Percentiles rank a stretch among this genome's conserved stretches.
phyloP scores from a whole-genome alignment of 2,329 filamentous ascomycete genomes.

The Akanthomyces muscarius region DNA sequence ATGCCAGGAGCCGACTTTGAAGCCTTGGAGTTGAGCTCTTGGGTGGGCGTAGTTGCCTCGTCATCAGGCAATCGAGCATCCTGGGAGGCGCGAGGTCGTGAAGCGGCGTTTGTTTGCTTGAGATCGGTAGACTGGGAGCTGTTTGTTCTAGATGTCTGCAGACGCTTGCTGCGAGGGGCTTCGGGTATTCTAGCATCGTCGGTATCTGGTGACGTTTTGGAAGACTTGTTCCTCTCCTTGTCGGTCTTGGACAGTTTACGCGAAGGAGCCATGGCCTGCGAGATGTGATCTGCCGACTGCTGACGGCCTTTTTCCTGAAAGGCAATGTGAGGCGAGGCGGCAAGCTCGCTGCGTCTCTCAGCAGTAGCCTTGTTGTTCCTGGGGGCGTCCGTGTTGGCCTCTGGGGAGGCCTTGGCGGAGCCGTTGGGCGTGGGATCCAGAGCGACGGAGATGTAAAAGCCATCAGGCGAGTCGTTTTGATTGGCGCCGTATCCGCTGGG shows the following conservation, averaged over 20 bases:
- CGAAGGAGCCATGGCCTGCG: slow-evolving; percentile 46
- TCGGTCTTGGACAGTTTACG: slow-evolving; percentile 47
- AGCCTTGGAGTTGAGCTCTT: slow-evolving; percentile 38
- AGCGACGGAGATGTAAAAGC: slow-evolving; percentile 73
- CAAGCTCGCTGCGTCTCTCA: slow-evolving; percentile 47
- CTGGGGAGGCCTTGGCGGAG: slow-evolving; percentile 52
- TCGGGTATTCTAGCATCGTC: slow-evolving; percentile 75
- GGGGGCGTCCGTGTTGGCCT: slow-evolving; percentile 44
- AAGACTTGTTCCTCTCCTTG: slow-evolving; percentile 27
- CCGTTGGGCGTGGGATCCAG: slow-evolving; percentile 61
- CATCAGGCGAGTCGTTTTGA: slow-evolving; percentile 55
- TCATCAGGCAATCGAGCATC: slow-evolving; percentile 57
- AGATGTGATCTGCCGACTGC: slow-evolving; percentile 54
- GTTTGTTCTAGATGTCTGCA: slow-evolving; percentile 37
- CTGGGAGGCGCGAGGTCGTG: slow-evolving; percentile 19
- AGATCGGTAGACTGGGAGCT: slow-evolving; percentile 41
- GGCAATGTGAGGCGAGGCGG: slow-evolving; percentile 74
- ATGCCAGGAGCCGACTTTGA: slow-evolving; percentile 40
- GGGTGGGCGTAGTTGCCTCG: slow-evolving; percentile 42
- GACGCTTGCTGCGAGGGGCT: slow-evolving; percentile 62
- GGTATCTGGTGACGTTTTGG: slow-evolving; percentile 28
- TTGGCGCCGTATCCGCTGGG: slow-evolving; percentile 40
- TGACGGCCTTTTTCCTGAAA: slow-evolving; percentile 77
- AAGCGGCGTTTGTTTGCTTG: slow-evolving; percentile 34
- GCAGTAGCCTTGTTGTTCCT: slow-evolving; percentile 53